These are phyloP conservation scores for Agrocybe chaxingu DNA, from an alignment of 768 basidiomycete genomes.

Conservation along the genomic window DNA sequence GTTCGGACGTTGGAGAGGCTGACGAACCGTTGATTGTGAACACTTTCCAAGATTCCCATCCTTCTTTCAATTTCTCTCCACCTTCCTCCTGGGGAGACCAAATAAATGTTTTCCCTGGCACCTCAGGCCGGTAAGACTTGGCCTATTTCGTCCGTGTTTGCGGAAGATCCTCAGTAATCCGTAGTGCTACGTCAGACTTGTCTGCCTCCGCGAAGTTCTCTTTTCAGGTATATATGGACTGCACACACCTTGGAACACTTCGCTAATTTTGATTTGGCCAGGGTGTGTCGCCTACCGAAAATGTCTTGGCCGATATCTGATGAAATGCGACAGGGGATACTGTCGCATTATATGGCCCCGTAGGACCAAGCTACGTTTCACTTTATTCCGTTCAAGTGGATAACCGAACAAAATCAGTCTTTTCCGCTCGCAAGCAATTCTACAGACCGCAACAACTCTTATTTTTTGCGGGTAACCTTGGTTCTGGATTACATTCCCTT, in stretches of 20 bases:
- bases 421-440: slow-evolving; percentile 5
- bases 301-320: not conserved
- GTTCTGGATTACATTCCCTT: slow-evolving; percentile 9
- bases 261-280: not conserved
- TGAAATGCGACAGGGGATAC: slow-evolving; percentile 8
- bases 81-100: slow-evolving; percentile 10
- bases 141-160: not conserved
- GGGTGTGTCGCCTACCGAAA: not conserved
- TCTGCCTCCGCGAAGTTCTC: slow-evolving; percentile 7
- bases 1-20: slow-evolving; percentile 16
- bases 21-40: slow-evolving; percentile 19
- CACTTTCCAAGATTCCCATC: slow-evolving; percentile 21
- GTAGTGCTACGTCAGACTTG: slow-evolving; percentile 8
- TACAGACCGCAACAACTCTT: slow-evolving; percentile 11
- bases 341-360: slow-evolving; percentile 14
- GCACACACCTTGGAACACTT: not conserved
- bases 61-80: slow-evolving; percentile 19
- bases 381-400: slow-evolving; percentile 11
- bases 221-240: slow-evolving; percentile 10
- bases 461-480: slow-evolving; percentile 12
- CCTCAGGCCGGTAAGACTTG: slow-evolving; percentile 9
- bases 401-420: not conserved
- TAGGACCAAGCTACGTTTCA: slow-evolving; percentile 3
- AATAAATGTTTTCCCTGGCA: slow-evolving; percentile 5
- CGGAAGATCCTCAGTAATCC: not conserved